Evolutionary conservation across 2,329 filamentous ascomycete genomes (phyloP), one percentile per base, ranked within the genome.

Genomic region (Karstenula rhodostoma): DNA sequence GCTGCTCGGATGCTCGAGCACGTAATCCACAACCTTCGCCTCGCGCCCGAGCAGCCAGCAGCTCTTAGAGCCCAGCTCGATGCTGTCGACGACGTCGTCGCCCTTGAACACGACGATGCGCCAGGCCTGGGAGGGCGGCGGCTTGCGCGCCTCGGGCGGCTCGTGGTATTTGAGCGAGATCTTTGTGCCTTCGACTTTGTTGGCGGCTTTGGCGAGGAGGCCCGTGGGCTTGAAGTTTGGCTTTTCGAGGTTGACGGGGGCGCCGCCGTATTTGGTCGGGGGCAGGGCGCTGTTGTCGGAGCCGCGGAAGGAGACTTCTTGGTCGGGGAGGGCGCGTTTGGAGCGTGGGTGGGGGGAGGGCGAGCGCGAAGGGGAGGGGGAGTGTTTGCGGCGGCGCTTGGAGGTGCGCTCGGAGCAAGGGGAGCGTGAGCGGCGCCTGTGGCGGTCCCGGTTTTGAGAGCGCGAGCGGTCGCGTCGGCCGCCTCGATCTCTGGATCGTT

Each of bases 111-210:
- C 86, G 75, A 96, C 98, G 50, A 99, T 82, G 61, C 92, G 91
- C 94, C 94, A 99, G 59, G 87, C 82, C 67, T 95, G 89, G 57
- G 88, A 89, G 0, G 90, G 74, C 0, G 94, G 85, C 0, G 95
- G 92, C 69, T 97, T 97, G 60, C 95, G 90, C 52, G 94, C 92
- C 81, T 99, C 95, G 12, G 92, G 82, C 1, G 95, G 95, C 79
- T 99, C 95, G 80, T 97, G 92, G 78, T 99, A 99, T 82, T 98
- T 98, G 49, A 99, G 86, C 3, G 92, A 88, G 57, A 97, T 89
- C 23, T 86, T 85, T 3, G 89, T 90, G 59, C 92, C 92, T 10
- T 87, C 87, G 64, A 96, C 88, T 8, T 88, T 88, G 76, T 99
- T 98, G 54, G 93, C 93, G 65, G 93, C 93, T 47, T 93, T 92